Conservation (phyloP, 2,329 filamentous ascomycete genomes). For the Trichoderma sp. region DNA sequence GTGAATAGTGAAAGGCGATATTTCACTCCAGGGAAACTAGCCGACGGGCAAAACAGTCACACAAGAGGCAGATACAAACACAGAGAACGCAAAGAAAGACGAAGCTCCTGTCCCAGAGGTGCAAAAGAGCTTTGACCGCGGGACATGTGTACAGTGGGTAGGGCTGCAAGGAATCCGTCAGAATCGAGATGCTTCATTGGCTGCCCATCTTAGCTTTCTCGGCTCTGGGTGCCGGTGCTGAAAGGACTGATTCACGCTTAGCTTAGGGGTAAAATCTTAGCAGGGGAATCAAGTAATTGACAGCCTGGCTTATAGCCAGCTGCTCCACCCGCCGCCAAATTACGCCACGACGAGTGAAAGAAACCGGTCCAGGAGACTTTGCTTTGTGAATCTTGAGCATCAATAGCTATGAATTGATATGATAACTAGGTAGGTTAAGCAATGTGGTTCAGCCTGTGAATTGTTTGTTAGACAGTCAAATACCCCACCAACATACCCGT, state of each 20-base stretch:
- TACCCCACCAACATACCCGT: background rate
- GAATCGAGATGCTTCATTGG: background rate
- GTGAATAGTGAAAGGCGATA: background rate
- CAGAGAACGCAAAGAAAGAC: background rate
- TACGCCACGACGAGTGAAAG: background rate
- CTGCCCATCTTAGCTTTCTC: background rate
- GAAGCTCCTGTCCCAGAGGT: background rate
- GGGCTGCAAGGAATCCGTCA: conserved; percentile 2
- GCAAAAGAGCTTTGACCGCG: background rate
- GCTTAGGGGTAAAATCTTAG: background rate
- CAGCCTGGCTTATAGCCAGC: background rate
- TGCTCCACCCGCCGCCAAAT: background rate
- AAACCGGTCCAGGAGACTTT: background rate
- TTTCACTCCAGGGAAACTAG: background rate
- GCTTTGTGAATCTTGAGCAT: background rate
- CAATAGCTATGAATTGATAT: background rate
- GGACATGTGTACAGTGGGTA: conserved; percentile 5
- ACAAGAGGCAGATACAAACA: background rate
- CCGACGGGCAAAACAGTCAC: background rate
- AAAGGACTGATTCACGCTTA: background rate
- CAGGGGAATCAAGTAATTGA: background rate
- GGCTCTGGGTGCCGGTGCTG: conserved; percentile 10
- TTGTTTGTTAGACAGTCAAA: background rate
- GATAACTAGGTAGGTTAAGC: background rate
- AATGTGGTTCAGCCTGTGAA: background rate